phyloP scores from a whole-genome alignment of 768 basidiomycete genomes.

The Boletus tomentosulus region DNA sequence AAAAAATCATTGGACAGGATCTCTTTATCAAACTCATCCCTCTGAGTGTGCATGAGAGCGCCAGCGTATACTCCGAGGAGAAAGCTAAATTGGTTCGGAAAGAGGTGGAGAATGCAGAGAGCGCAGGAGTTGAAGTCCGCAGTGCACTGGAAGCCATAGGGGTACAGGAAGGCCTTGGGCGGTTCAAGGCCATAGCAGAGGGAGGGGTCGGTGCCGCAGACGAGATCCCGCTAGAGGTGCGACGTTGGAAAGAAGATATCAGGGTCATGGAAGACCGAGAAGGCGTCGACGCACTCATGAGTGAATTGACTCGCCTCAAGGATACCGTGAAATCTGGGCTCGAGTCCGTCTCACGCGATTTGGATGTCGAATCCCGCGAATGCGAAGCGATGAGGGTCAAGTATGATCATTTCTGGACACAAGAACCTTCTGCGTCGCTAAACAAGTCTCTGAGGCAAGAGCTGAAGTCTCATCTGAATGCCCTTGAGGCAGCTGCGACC shows the following conservation, averaged over 20 bases:
- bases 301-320: conserved; percentile 56
- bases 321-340: conserved; percentile 56
- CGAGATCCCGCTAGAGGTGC: conserved; percentile 67
- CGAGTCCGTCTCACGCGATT: conserved; percentile 54
- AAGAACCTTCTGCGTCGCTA: conserved; percentile 72
- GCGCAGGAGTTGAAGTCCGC: conserved; percentile 73
- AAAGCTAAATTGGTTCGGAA: conserved; percentile 91
- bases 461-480: conserved; percentile 66
- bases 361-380: conserved; percentile 81
- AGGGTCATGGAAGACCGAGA: conserved; percentile 63
- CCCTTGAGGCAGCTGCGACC: conserved; percentile 69
- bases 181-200: conserved; percentile 69
- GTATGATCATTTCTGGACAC: conserved; percentile 84
- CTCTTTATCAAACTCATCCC: conserved; percentile 86
- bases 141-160: conserved; percentile 81
- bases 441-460: conserved; percentile 73
- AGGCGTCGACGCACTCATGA: conserved; percentile 58
- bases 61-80: conserved; percentile 96
- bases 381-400: conserved; percentile 87
- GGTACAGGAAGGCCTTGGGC: conserved; percentile 62
- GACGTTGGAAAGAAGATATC: conserved; percentile 74
- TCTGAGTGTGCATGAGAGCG: conserved; percentile 91
- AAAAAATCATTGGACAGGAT: conserved; percentile 91
- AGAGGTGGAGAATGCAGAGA: conserved; percentile 85
- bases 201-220: conserved; percentile 59